Conservation (phyloP, 495 filamentous ascomycete species). For the Chaetomium tenue region DNA sequence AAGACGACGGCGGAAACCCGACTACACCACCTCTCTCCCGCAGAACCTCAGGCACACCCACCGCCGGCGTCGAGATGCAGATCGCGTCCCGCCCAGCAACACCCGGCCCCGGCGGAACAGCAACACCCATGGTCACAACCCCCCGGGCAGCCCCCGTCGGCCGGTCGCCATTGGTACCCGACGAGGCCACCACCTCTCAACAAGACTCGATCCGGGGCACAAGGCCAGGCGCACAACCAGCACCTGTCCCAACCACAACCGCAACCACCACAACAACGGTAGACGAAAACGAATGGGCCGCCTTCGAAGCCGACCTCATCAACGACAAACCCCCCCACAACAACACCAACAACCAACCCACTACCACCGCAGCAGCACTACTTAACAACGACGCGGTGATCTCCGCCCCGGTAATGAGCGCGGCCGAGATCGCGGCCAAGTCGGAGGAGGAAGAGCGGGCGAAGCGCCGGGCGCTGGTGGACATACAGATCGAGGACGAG, state of each 20-base stretch:
- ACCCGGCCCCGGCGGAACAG: slow-evolving; percentile 36
- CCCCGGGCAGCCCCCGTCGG: slow-evolving; percentile 34
- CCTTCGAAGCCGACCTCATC: slow-evolving; percentile 83
- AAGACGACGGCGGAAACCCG: slow-evolving; percentile 18
- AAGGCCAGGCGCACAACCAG: slow-evolving; percentile 21
- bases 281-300: slow-evolving; percentile 85
- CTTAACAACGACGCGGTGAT: slow-evolving; percentile 56
- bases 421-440: slow-evolving; percentile 70
- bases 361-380: slow-evolving; percentile 29
- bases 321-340: slow-evolving; percentile 35
- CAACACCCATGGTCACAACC: slow-evolving; percentile 37
- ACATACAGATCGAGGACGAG: slow-evolving; percentile 61
- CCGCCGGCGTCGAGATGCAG: slow-evolving; percentile 51
- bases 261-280: slow-evolving; percentile 38
- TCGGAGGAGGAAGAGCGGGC: slow-evolving; percentile 58
- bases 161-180: slow-evolving; percentile 42
- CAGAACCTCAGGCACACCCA: slow-evolving; percentile 41
- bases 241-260: slow-evolving; percentile 18
- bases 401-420: slow-evolving; percentile 65
- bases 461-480: slow-evolving; percentile 61
- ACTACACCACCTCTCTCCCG: slow-evolving; percentile 38
- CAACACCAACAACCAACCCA: slow-evolving; percentile 21
- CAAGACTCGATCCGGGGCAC: slow-evolving; percentile 14
- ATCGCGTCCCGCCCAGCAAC: slow-evolving; percentile 58
- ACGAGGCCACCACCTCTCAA: slow-evolving; percentile 26